Evolutionary conservation across 176 grass and related monocot genomes (phyloP).

Genomic region (Chloris gayana): DNA sequence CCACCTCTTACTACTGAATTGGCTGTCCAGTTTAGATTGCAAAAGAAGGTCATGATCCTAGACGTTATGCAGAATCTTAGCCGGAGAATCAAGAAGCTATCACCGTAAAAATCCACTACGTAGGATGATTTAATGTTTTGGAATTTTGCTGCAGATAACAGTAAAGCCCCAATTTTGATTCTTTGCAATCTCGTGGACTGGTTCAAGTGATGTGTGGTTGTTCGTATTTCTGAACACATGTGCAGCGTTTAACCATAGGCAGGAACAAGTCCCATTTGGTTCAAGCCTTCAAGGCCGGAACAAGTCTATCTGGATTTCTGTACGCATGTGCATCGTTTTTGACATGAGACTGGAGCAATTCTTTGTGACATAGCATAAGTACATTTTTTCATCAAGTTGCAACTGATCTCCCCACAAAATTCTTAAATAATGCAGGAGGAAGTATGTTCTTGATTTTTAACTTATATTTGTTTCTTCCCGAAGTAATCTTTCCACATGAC

Average conservation of each 20-base stretch:
- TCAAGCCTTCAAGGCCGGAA: background rate
- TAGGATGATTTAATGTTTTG: slow-evolving; percentile 24
- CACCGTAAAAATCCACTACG: slow-evolving; percentile 26
- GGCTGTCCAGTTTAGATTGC: slow-evolving; percentile 85
- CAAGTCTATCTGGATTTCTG: background rate
- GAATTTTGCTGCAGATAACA: slow-evolving; percentile 14
- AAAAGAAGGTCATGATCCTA: slow-evolving; percentile 80
- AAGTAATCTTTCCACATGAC: background rate
- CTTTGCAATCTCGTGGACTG: background rate
- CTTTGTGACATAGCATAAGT: background rate
- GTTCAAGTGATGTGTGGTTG: background rate
- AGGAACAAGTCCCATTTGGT: background rate
- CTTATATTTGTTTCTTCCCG: background rate
- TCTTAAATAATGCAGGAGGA: background rate
- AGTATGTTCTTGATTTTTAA: background rate
- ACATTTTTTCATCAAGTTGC: background rate
- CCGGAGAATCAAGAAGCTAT: slow-evolving; percentile 68
- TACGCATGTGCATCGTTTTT: background rate
- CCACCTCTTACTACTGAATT: slow-evolving; percentile 56
- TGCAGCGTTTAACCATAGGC: background rate
- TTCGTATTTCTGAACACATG: background rate
- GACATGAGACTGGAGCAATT: background rate
- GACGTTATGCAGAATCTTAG: slow-evolving; percentile 79
- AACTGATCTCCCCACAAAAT: background rate
- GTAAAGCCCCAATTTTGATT: slow-evolving; percentile 18